phyloP scores from a whole-genome alignment of 2,329 filamentous ascomycete genomes.

The Pestalotiopsis sp. region DNA sequence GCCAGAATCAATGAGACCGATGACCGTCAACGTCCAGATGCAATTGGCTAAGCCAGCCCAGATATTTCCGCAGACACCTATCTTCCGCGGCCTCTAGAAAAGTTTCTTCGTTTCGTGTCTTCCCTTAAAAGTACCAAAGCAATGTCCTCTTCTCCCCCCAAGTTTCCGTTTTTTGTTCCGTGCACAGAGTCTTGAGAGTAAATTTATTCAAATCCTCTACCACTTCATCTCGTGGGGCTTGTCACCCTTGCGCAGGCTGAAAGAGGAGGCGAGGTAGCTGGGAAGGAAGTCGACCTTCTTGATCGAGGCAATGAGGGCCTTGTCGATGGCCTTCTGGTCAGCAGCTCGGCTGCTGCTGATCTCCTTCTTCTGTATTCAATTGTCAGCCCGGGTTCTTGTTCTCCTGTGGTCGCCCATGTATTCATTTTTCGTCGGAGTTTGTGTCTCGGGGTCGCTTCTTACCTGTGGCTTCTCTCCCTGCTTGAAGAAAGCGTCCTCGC shows the following conservation, averaged over 20 bases:
- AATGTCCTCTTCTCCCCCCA: background rate
- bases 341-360: conserved; percentile 86
- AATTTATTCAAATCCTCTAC: conserved; percentile 55
- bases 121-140: conserved; percentile 28
- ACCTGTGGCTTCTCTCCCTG: conserved; percentile 98
- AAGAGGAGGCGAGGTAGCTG: conserved; percentile 92
- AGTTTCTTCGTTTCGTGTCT: conserved; percentile 19
- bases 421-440: too few relatives aligned
- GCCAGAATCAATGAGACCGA: conserved; percentile 64
- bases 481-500: conserved; percentile 99
- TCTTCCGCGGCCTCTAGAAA: conserved; percentile 43
- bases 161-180: conserved; percentile 7
- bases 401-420: background rate
- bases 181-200: background rate
- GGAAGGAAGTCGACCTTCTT: conserved; percentile 97
- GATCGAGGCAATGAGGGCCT: conserved; percentile 90
- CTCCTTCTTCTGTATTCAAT: conserved; percentile 86
- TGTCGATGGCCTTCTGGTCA: conserved; percentile 99
- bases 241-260: conserved; percentile 99
- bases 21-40: conserved; percentile 67
- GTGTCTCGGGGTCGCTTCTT: conserved; percentile 37
- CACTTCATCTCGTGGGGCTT: conserved; percentile 99
- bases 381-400: conserved; percentile 2
- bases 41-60: conserved; percentile 61
- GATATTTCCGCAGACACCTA: conserved; percentile 41